Evolutionary conservation across 2,329 filamentous ascomycete species (phyloP).

Genomic region (Pseudocercospora crystallina): DNA sequence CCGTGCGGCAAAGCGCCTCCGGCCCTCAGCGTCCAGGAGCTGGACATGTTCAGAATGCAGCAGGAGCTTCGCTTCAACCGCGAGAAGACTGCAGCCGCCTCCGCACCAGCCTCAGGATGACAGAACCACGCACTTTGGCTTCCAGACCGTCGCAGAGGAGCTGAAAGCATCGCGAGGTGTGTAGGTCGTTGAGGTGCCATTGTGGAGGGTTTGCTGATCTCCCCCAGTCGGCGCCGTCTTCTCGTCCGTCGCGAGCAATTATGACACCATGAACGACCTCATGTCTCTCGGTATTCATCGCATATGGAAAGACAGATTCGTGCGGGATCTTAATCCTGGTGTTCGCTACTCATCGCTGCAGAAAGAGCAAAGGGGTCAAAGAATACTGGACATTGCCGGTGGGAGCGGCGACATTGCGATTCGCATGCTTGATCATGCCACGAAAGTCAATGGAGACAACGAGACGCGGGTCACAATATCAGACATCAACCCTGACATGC

Average conservation of each 20-base stretch:
- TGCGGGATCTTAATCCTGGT: constrained; percentile 85
- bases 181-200: neutral
- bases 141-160: constrained; percentile 76
- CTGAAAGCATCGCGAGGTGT: constrained; percentile 70
- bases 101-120: constrained; percentile 44
- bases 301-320: constrained; percentile 97
- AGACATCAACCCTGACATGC: constrained; percentile 96
- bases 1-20: constrained; percentile 34
- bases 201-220: constrained; percentile 10
- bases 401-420: constrained; percentile 98
- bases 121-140: constrained; percentile 84
- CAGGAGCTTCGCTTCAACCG: constrained; percentile 20
- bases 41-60: constrained; percentile 29
- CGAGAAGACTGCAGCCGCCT: constrained; percentile 19
- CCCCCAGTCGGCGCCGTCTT: constrained; percentile 78
- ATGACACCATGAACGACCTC: constrained; percentile 98
- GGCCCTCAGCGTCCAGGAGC: constrained; percentile 19
- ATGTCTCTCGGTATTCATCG: constrained; percentile 98
- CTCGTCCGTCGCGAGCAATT: constrained; percentile 88
- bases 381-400: constrained; percentile 92
- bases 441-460: constrained; percentile 74
- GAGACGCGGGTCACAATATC: constrained; percentile 83
- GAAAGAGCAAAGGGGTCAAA: constrained; percentile 52
- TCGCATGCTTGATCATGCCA: constrained; percentile 86
- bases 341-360: constrained; percentile 47